Evolutionary conservation across 2,329 filamentous ascomycete genomes (phyloP).

Genomic region (Tolypocladium tundrense): DNA sequence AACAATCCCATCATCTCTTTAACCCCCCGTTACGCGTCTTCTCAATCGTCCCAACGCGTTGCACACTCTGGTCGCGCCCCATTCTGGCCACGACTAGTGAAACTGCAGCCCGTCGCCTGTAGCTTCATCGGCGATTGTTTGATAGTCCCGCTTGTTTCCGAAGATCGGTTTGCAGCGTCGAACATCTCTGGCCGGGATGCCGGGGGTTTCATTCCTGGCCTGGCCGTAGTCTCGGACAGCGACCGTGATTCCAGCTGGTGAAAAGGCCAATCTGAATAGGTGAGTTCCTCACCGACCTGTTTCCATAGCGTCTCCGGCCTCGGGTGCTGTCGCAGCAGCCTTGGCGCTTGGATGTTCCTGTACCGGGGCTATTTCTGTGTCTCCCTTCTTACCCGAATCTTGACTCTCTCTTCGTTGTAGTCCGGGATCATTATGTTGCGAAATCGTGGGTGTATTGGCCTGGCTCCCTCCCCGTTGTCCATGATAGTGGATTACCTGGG

Average conservation of each 20-base stretch:
- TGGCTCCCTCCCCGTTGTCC: conserved; percentile 58
- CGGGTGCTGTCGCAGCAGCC: background rate
- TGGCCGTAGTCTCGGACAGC: background rate
- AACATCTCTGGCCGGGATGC: background rate
- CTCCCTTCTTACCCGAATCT: conserved; percentile 29
- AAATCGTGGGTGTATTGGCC: conserved; percentile 51
- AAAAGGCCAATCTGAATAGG: background rate
- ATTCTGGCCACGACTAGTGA: background rate
- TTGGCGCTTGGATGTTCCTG: conserved; percentile 20
- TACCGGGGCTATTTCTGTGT: conserved; percentile 23
- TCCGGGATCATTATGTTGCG: conserved; percentile 39
- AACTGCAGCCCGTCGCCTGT: background rate
- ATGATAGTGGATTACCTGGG: conserved; percentile 58
- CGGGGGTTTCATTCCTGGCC: background rate
- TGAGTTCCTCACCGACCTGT: background rate
- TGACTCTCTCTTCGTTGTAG: conserved; percentile 38
- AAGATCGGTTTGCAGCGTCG: background rate
- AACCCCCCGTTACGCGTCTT: background rate
- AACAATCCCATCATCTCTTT: background rate
- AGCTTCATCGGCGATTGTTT: background rate
- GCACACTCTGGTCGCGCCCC: background rate
- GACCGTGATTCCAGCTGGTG: background rate
- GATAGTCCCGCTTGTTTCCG: background rate
- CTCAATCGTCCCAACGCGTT: background rate
- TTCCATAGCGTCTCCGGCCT: background rate